phyloP scores from a whole-genome alignment of 306 rosid genomes.

The Hylodesmum podocarpum region DNA sequence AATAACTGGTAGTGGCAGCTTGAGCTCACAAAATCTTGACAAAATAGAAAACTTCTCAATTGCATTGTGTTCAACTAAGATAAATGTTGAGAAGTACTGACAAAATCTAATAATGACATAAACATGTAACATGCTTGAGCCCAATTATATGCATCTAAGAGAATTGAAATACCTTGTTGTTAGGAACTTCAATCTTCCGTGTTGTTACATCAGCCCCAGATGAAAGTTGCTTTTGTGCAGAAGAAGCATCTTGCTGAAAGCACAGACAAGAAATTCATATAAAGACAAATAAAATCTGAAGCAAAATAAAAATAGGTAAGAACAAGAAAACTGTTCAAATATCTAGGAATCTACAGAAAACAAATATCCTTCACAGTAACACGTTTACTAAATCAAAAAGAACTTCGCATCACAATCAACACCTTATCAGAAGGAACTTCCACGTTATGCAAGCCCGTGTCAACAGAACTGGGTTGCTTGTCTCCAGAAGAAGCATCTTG shows the following conservation, averaged over 20 bases:
- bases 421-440: constrained; percentile 75
- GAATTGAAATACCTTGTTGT: constrained; percentile 65
- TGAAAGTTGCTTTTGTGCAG: constrained; percentile 38
- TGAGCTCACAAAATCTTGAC: background rate
- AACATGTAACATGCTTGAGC: background rate
- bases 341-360: background rate
- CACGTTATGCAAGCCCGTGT: constrained; percentile 29
- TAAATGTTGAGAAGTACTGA: background rate
- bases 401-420: constrained; percentile 5
- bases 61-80: background rate
- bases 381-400: background rate
- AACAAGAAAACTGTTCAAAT: background rate
- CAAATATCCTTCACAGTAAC: background rate
- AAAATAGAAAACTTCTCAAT: background rate
- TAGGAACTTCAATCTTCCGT: constrained; percentile 82
- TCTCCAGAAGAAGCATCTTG: constrained; percentile 41
- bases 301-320: background rate
- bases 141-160: background rate
- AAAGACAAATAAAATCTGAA: background rate
- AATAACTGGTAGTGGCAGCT: background rate
- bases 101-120: background rate
- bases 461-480: constrained; percentile 34
- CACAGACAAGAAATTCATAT: background rate
- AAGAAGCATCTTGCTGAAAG: constrained; percentile 47
- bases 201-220: constrained; percentile 43